Conservation (phyloP, 768 basidiomycete species). For the Exsudoporus frostii region DNA sequence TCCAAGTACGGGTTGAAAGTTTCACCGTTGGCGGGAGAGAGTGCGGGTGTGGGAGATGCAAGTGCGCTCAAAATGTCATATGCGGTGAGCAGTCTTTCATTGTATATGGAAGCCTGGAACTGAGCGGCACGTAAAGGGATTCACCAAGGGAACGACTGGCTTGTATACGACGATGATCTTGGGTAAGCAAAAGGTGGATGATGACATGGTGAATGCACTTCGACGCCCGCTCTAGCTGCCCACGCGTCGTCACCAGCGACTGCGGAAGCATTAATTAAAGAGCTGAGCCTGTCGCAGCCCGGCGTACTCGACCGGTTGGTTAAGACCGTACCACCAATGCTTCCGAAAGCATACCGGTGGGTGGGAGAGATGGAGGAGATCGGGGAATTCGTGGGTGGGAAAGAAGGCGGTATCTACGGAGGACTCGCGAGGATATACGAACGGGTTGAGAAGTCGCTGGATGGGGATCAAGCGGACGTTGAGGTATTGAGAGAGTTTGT, state of each 20-base stretch:
- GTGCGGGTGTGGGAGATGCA: constrained; percentile 51
- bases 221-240: constrained; percentile 38
- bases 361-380: constrained; percentile 66
- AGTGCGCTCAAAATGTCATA: constrained; percentile 67
- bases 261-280: constrained; percentile 51
- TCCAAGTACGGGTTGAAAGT: constrained; percentile 45
- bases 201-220: neutral
- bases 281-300: constrained; percentile 47
- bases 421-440: constrained; percentile 47
- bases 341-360: constrained; percentile 64
- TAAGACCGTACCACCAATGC: constrained; percentile 43
- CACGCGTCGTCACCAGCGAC: constrained; percentile 58
- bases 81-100: constrained; percentile 39
- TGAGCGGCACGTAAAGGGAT: constrained; percentile 39
- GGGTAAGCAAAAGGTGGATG: constrained; percentile 31
- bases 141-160: constrained; percentile 53
- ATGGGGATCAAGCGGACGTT: constrained; percentile 38
- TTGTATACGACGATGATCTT: constrained; percentile 56
- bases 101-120: neutral
- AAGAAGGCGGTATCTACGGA: constrained; percentile 43
- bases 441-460: constrained; percentile 40
- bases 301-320: constrained; percentile 39
- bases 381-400: constrained; percentile 48
- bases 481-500: constrained; percentile 43
- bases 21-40: constrained; percentile 44